phyloP scores from a whole-genome alignment of 192 early-diverging fungal genomes.

The Coemansia sp. region DNA sequence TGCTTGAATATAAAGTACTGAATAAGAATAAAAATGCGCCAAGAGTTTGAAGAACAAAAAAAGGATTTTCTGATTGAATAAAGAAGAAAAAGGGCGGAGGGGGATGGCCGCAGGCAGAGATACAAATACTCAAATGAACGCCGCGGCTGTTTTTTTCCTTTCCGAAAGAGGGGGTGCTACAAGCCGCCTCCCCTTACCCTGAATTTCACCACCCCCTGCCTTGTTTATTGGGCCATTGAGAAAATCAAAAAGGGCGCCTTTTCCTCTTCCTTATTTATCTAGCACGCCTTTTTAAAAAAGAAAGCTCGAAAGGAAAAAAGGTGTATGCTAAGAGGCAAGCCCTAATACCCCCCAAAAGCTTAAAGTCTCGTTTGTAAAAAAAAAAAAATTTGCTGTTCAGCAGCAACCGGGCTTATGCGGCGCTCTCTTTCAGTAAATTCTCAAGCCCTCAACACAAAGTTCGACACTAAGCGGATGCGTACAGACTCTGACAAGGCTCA shows the following conservation, averaged over 20 bases:
- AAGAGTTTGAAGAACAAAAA: slow-evolving; percentile 13
- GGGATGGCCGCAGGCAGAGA: slow-evolving; percentile 5
- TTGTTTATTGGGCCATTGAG: not conserved
- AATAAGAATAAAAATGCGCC: slow-evolving; percentile 9
- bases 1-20: not conserved
- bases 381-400: not conserved
- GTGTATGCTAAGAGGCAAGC: no score
- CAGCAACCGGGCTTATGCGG: slow-evolving; percentile 17
- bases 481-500: slow-evolving; percentile 35
- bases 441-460: slow-evolving; percentile 13
- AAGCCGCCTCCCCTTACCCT: slow-evolving; percentile 1
- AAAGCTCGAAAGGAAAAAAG: no score
- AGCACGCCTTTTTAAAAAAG: no score
- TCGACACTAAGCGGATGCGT: slow-evolving; percentile 53
- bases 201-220: not conserved
- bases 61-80: slow-evolving; percentile 8
- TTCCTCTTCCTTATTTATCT: no score
- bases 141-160: slow-evolving; percentile 9
- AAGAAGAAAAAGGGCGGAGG: slow-evolving; percentile 2
- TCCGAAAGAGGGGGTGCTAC: slow-evolving; percentile 2
- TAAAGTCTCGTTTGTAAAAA: not conserved
- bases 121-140: slow-evolving; percentile 12
- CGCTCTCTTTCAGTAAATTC: slow-evolving; percentile 22
- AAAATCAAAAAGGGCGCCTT: no score
- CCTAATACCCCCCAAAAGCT: no score